Evolutionary conservation across 2,329 filamentous ascomycete species (phyloP), one percentile per base, ranked within the genome.

Genomic region (Fusarium xyrophilum): DNA sequence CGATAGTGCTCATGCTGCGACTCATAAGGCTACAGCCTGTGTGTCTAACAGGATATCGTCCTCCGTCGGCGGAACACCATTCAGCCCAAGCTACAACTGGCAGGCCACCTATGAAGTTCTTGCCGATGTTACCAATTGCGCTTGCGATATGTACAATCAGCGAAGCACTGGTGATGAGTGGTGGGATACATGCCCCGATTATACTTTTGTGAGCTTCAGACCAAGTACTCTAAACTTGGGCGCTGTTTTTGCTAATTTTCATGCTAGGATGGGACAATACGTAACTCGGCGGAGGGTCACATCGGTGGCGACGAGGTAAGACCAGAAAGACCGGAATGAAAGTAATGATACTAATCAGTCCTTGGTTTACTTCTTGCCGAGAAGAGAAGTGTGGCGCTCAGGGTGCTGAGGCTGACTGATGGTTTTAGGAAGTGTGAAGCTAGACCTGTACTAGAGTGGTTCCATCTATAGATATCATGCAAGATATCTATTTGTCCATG

Each of bases 291-390:
- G 1, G 43, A 30, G 2, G 43, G 43, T 1, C 43, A 30, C 9
- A 46, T 46, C 0, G 25, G 43, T 12, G 43, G 43, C 5, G 43
- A 46, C 21, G 43, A 46, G 42, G 25, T 46, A 28, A 44, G 42
- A 15, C 11, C 0, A 12, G 2, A 2, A 8, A 6, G 14, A 8
- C 2, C 10, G 5, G 17, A 9, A 6, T 17, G 5, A 0, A 35
- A 17, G 6, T 1, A 6, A 7, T 12, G 5, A 28, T 28, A 21
- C 42, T 46, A 0, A 46, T 12, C 7, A 0, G 1, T 21, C 15
- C 1, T 3, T 6, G 30, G 43, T 28, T 46, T 5, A 46, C 43
- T 3, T 46, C 15, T 2, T 30, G 21, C 7, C 30, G 43, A 5
- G 27, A 46, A 12, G 5, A 46, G 5, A 12, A 15, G 19, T 46